Percentiles rank a stretch among this genome's conserved stretches.
Evolutionary conservation across 306 rosid species (phyloP).

Genomic region (Erythrophleum fordii): DNA sequence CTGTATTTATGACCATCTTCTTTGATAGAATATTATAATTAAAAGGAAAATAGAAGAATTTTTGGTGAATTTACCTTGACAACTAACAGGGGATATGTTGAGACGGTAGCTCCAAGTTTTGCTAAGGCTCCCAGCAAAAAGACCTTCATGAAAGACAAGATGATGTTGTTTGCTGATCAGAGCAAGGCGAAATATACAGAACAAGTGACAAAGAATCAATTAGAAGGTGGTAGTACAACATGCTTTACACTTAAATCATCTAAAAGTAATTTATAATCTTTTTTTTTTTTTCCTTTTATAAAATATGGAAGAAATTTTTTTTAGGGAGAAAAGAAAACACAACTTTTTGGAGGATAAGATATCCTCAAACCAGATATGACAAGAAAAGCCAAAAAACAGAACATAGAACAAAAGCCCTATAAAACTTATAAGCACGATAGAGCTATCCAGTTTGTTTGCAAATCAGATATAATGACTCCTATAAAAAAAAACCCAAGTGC

Average conservation of each 20-base stretch:
- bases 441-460: background rate
- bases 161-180: constrained; percentile 34
- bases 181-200: constrained; percentile 29
- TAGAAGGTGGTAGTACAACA: constrained; percentile 17
- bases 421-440: background rate
- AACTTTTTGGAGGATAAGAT: background rate
- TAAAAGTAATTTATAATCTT: constrained; percentile 11
- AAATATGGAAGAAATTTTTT: background rate
- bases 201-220: constrained; percentile 29
- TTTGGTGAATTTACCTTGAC: constrained; percentile 66
- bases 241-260: constrained; percentile 27
- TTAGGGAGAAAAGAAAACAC: background rate
- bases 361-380: background rate
- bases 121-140: constrained; percentile 82
- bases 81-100: constrained; percentile 78
- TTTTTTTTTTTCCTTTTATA: background rate
- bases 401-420: background rate
- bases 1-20: background rate
- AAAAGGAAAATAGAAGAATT: constrained; percentile 24
- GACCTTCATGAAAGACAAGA: constrained; percentile 53
- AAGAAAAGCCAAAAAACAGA: background rate
- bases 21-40: background rate
- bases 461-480: background rate
- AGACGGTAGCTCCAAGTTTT: constrained; percentile 83
- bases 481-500: background rate